phyloP scores from a whole-genome alignment of 2,329 filamentous ascomycete species.

The Myrmaecium sp. region DNA sequence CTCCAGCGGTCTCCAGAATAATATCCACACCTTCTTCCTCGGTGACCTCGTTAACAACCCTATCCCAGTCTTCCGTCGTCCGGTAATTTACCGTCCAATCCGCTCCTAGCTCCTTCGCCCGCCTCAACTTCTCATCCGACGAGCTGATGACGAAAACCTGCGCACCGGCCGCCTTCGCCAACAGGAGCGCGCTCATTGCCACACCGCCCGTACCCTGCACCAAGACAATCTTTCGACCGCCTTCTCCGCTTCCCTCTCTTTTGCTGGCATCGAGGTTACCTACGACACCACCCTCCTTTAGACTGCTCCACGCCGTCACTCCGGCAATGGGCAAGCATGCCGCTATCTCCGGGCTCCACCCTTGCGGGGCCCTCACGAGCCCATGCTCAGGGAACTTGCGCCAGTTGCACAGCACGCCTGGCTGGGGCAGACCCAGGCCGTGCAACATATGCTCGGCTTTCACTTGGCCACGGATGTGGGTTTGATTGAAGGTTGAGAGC shows the following conservation, averaged over 20 bases:
- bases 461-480: conserved; percentile 42
- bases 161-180: conserved; percentile 25
- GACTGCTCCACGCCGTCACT: conserved; percentile 48
- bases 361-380: conserved; percentile 38
- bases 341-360: conserved; percentile 43
- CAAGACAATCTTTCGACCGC: too few species aligned
- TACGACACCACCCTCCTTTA: conserved; percentile 36
- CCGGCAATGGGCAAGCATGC: conserved; percentile 43
- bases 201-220: conserved; percentile 29
- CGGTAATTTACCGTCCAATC: conserved; percentile 46
- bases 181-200: conserved; percentile 23
- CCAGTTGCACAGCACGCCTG: conserved; percentile 41
- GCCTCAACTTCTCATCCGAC: conserved; percentile 12
- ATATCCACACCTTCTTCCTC: conserved; percentile 27
- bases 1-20: conserved; percentile 35
- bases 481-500: conserved; percentile 43
- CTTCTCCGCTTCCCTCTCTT: too few species aligned
- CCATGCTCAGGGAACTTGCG: conserved; percentile 40
- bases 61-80: conserved; percentile 40
- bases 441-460: conserved; percentile 35
- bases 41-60: conserved; percentile 33
- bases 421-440: conserved; percentile 43
- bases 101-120: conserved; percentile 39
- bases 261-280: conserved; percentile 23
- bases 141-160: conserved; percentile 24